Percentiles rank a stretch among this genome's conserved stretches.
phyloP scores from a whole-genome alignment of 2,329 filamentous ascomycete genomes.

The Hymenoscyphus linearis region DNA sequence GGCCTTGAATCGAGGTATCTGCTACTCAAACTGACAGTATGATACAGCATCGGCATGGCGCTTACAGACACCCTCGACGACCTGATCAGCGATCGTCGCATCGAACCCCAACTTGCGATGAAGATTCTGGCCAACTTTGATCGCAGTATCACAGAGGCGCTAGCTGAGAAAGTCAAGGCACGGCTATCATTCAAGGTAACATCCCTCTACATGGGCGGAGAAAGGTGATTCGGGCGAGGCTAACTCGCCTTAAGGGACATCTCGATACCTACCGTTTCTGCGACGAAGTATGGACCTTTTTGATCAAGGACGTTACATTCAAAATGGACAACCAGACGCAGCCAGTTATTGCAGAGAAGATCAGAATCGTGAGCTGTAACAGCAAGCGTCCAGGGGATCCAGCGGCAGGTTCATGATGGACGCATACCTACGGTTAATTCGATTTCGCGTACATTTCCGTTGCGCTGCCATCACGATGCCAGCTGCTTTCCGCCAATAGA shows the following conservation, averaged over 20 bases:
- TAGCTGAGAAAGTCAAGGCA: conserved; percentile 88
- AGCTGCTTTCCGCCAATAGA: not conserved
- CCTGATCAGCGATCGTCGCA: conserved; percentile 87
- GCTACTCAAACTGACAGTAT: conserved; percentile 27
- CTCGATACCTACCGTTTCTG: conserved; percentile 98
- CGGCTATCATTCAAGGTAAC: conserved; percentile 90
- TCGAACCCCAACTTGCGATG: conserved; percentile 98
- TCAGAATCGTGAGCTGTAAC: conserved; percentile 98
- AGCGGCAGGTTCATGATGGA: not conserved
- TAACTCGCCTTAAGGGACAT: conserved; percentile 61
- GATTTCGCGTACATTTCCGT: not conserved
- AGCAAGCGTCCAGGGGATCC: conserved; percentile 70
- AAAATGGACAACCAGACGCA: conserved; percentile 78
- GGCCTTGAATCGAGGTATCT: conserved; percentile 29
- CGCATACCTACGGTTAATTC: not conserved
- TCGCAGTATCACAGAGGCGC: conserved; percentile 81
- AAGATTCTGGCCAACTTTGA: conserved; percentile 97
- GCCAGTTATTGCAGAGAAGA: conserved; percentile 76
- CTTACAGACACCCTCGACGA: conserved; percentile 97
- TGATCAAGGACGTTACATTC: conserved; percentile 98
- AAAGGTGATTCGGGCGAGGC: conserved; percentile 7
- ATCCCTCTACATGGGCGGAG: conserved; percentile 3
- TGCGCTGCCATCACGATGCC: not conserved
- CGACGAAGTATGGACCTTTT: conserved; percentile 99
- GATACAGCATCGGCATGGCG: conserved; percentile 76